Percentiles rank a stretch among this genome's conserved stretches.
Evolutionary conservation across 805 yeast genomes (phyloP).

Genomic region (Cyberlindnera xishuangbannaensis): DNA sequence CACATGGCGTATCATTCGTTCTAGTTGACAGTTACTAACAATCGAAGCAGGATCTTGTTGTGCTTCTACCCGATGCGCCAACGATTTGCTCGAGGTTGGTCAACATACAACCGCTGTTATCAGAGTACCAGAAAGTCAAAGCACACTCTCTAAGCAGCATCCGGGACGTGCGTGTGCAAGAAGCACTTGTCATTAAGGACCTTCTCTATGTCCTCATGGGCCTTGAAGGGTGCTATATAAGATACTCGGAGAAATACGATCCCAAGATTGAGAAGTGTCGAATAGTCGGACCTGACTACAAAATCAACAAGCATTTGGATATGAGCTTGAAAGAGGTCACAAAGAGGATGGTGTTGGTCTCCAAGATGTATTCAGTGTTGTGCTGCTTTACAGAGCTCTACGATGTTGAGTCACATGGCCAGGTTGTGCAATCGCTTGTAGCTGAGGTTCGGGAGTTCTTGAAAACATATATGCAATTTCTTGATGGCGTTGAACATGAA

Average conservation of each 20-base stretch:
- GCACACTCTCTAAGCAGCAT: slow-evolving; percentile 43
- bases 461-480: slow-evolving; percentile 29
- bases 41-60: no score
- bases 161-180: slow-evolving; percentile 53
- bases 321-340: slow-evolving; percentile 67
- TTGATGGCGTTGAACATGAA: slow-evolving; percentile 45
- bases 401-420: slow-evolving; percentile 53
- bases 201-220: slow-evolving; percentile 63
- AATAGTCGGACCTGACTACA: slow-evolving; percentile 68
- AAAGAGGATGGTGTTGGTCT: slow-evolving; percentile 51
- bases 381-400: slow-evolving; percentile 55
- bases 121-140: slow-evolving; percentile 28
- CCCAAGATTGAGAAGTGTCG: slow-evolving; percentile 35
- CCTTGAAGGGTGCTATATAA: slow-evolving; percentile 69
- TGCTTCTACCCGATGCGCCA: slow-evolving; percentile 17
- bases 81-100: slow-evolving; percentile 27
- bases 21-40: no score
- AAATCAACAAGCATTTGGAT: slow-evolving; percentile 67
- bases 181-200: slow-evolving; percentile 67
- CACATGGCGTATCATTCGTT: no score
- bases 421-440: slow-evolving; percentile 69
- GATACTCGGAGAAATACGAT: slow-evolving; percentile 59
- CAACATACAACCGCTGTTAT: slow-evolving; percentile 31
- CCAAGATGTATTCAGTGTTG: slow-evolving; percentile 58
- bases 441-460: slow-evolving; percentile 45